A percentile compares a stretch with the other conserved stretches of the same genome.
phyloP scores from a whole-genome alignment of 192 early-diverging fungal genomes.

The Coemansia sp. region DNA sequence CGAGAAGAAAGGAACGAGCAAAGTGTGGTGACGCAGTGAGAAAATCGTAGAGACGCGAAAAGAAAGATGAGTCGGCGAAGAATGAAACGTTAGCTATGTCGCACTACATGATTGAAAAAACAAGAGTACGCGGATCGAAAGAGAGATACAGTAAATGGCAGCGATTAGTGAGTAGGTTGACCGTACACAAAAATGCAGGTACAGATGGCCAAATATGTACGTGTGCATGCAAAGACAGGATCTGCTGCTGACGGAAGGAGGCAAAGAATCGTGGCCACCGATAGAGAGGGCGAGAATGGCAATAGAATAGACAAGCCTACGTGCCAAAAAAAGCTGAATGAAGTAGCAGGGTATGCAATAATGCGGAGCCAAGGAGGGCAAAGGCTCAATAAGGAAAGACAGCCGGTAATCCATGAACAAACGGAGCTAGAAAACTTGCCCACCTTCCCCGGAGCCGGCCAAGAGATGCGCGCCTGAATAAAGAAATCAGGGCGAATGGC shows the following conservation, averaged over 20 bases:
- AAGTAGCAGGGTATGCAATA: neutral
- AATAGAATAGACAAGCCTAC: neutral
- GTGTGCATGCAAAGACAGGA: neutral
- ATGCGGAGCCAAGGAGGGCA: neutral
- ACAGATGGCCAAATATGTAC: neutral
- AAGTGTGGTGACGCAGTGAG: neutral
- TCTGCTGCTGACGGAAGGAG: neutral
- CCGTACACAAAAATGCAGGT: neutral
- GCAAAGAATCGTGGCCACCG: neutral
- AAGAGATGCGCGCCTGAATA: neutral
- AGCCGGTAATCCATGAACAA: neutral
- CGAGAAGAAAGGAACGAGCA: neutral
- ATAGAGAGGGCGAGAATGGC: neutral
- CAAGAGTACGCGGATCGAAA: neutral
- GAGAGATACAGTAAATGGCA: neutral
- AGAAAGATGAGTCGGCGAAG: neutral
- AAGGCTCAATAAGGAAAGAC: neutral
- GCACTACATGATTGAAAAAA: neutral
- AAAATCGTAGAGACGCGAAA: neutral
- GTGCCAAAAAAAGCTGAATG: neutral
- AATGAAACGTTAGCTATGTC: slow-evolving; percentile 1
- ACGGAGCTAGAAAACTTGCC: slow-evolving; percentile 3
- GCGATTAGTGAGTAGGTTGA: neutral
- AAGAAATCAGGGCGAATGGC: slow-evolving; percentile 8
- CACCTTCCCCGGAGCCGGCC: neutral